A percentile compares a stretch with the other conserved stretches of the same genome.
Evolutionary conservation across 2,329 filamentous ascomycete genomes (phyloP).

Genomic region (Ilyonectria mors-panacis): DNA sequence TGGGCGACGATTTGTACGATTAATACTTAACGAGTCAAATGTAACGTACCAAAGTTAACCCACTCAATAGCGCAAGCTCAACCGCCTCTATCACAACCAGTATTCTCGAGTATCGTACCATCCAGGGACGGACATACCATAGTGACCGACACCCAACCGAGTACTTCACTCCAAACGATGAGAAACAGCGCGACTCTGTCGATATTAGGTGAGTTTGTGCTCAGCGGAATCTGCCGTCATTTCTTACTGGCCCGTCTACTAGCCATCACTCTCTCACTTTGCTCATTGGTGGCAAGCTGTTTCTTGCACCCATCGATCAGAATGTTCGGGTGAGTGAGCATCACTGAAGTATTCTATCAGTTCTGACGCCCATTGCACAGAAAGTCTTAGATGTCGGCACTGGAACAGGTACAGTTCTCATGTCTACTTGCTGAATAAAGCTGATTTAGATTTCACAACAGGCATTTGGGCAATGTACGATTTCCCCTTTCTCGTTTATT

Average conservation of each 20-base stretch:
- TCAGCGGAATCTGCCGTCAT: not conserved
- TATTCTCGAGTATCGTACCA: slow-evolving; percentile 33
- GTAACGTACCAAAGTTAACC: too few species aligned
- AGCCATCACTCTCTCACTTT: slow-evolving; percentile 39
- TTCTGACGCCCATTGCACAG: slow-evolving; percentile 5
- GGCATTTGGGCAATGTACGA: slow-evolving; percentile 33
- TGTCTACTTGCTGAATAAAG: not conserved
- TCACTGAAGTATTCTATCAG: not conserved
- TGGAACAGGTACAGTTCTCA: slow-evolving; percentile 34
- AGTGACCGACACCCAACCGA: slow-evolving; percentile 34
- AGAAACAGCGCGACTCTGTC: slow-evolving; percentile 28
- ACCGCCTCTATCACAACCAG: slow-evolving; percentile 29
- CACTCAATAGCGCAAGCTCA: slow-evolving; percentile 17
- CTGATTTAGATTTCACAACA: not conserved
- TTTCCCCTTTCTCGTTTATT: not conserved
- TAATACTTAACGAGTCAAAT: too few species aligned
- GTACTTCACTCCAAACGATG: slow-evolving; percentile 34
- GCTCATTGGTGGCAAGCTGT: slow-evolving; percentile 41
- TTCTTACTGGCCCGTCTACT: not conserved
- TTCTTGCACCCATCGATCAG: slow-evolving; percentile 38
- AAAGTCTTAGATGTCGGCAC: slow-evolving; percentile 46
- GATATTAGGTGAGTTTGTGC: slow-evolving; percentile 27
- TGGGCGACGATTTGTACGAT: too few species aligned
- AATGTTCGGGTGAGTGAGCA: slow-evolving; percentile 23
- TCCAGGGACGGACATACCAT: slow-evolving; percentile 30